A percentile compares a stretch with the other conserved stretches of the same genome.
Conservation (phyloP, 192 early-diverging fungal species). For the Gonapodya sp. region DNA sequence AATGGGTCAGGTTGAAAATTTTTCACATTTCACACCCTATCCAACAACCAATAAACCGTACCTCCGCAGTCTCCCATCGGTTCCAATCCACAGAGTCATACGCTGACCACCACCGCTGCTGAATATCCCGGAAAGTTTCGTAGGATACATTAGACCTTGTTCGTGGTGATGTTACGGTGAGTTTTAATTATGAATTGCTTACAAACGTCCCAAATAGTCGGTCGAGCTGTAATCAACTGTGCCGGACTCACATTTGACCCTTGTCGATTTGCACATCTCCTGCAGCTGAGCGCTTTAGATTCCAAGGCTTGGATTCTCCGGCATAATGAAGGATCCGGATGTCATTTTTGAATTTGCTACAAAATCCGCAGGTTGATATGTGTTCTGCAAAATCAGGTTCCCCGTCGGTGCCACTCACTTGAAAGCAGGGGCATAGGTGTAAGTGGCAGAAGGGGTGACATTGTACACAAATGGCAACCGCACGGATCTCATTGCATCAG, state of each 20-base stretch:
- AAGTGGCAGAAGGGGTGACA: conserved; percentile 68
- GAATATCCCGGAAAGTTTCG: not conserved
- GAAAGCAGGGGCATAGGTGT: conserved; percentile 41
- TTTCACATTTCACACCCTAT: not conserved
- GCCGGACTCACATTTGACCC: not conserved
- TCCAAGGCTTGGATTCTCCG: not conserved
- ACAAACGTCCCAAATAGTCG: not conserved
- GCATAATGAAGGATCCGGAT: not conserved
- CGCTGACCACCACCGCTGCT: not conserved
- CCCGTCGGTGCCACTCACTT: not conserved
- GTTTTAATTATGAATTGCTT: too few relatives aligned
- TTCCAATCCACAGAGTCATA: not conserved
- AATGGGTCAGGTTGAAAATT: not conserved
- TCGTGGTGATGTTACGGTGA: too few relatives aligned
- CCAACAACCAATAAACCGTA: too few relatives aligned
- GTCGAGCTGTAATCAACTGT: not conserved
- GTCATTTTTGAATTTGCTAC: not conserved
- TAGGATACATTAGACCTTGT: not conserved
- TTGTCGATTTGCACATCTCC: not conserved
- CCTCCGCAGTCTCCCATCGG: not conserved
- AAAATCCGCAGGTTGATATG: not conserved
- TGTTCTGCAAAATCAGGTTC: not conserved
- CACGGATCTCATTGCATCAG: conserved; percentile 26
- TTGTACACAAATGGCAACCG: conserved; percentile 88
- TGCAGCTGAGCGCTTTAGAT: not conserved